Evolutionary conservation across 768 basidiomycete genomes (phyloP).

Genomic region (Mycena sanguinolenta): DNA sequence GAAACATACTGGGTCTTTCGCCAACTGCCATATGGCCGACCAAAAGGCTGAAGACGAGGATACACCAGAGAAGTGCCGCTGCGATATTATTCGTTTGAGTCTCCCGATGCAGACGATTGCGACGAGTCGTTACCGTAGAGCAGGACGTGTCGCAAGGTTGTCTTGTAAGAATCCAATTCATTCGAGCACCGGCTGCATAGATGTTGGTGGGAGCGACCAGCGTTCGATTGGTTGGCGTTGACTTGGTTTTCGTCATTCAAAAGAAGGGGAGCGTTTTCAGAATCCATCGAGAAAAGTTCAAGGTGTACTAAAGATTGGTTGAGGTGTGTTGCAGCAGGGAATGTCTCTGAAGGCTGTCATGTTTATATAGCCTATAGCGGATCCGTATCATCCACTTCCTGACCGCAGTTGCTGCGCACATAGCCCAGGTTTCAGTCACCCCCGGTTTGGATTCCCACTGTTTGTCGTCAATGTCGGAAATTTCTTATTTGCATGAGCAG

Average conservation of each 20-base stretch:
- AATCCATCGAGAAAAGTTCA: slow-evolving; percentile 11
- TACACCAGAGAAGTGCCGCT: slow-evolving; percentile 10
- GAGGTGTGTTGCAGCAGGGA: not conserved
- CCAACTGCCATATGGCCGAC: not conserved
- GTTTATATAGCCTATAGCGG: not conserved
- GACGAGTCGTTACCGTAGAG: not conserved
- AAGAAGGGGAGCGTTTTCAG: slow-evolving; percentile 13
- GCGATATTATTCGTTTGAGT: not conserved
- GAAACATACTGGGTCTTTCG: not conserved
- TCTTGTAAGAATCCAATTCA: not conserved
- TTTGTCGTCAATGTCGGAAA: no score
- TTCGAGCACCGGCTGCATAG: slow-evolving; percentile 14
- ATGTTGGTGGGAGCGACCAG: not conserved
- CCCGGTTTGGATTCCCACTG: no score
- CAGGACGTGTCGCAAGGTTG: not conserved
- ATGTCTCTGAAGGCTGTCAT: not conserved
- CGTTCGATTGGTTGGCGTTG: not conserved
- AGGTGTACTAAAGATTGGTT: not conserved
- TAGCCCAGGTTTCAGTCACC: no score
- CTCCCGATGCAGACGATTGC: not conserved
- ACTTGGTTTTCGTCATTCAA: not conserved
- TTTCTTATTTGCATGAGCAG: no score
- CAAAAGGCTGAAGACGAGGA: not conserved
- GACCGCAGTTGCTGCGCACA: not conserved
- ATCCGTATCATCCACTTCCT: not conserved